Conservation (phyloP, 768 basidiomycete genomes). For the Candolleomyces eurysporus region DNA sequence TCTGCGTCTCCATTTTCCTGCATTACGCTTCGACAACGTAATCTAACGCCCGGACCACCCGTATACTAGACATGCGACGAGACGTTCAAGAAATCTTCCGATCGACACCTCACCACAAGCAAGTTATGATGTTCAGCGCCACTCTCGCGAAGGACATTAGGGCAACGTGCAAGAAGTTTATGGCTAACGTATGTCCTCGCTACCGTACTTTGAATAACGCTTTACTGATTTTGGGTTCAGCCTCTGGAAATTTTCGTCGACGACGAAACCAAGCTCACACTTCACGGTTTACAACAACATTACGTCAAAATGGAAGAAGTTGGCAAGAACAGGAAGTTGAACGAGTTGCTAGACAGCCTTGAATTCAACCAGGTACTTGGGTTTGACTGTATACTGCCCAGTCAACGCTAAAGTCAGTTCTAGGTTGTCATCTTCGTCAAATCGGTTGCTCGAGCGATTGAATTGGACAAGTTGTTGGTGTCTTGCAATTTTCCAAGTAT, state of each 20-base stretch:
- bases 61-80: constrained; percentile 98
- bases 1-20: constrained; percentile 50
- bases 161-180: constrained; percentile 98
- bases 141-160: constrained; percentile 97
- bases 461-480: constrained; percentile 92
- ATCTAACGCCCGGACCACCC: constrained; percentile 64
- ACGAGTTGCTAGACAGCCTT: constrained; percentile 90
- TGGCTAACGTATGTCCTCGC: constrained; percentile 81
- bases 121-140: constrained; percentile 99
- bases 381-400: background rate
- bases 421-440: constrained; percentile 99
- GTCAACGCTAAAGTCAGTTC: background rate
- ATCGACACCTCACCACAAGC: constrained; percentile 98
- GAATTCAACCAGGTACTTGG: constrained; percentile 91
- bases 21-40: constrained; percentile 47
- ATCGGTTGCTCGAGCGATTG: constrained; percentile 94
- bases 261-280: constrained; percentile 96
- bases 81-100: constrained; percentile 99
- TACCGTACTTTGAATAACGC: background rate
- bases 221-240: constrained; percentile 39
- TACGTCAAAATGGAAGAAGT: constrained; percentile 96
- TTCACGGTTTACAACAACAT: constrained; percentile 98
- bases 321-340: constrained; percentile 95
- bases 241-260: constrained; percentile 99
- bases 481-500: constrained; percentile 99